A percentile compares a stretch with the other conserved stretches of the same genome.
These are phyloP conservation scores for Verticillium klebahnii DNA, from an alignment of 2,329 filamentous ascomycete genomes.

Conservation along the genomic window DNA sequence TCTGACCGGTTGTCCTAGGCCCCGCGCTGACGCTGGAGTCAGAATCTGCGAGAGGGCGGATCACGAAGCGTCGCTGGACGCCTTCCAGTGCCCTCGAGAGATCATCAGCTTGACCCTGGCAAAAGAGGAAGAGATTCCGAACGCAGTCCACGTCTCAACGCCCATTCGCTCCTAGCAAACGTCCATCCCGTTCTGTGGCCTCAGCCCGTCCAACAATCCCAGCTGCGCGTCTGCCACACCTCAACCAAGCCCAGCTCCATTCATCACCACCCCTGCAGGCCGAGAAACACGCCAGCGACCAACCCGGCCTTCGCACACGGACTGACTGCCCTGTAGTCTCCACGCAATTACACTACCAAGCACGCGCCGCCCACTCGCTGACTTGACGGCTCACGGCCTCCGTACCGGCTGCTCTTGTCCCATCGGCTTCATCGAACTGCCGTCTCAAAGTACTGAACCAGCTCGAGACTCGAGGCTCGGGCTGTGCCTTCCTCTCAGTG, in stretches of 20 bases:
- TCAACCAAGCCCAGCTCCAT: background rate
- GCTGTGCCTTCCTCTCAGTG: no score
- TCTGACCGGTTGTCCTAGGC: background rate
- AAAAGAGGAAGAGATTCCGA: background rate
- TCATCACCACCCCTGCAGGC: slow-evolving; percentile 1
- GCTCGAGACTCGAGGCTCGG: background rate
- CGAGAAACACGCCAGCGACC: background rate
- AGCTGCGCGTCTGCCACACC: background rate
- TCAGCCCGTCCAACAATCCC: background rate
- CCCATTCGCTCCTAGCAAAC: background rate
- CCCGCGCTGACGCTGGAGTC: background rate
- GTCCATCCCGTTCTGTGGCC: background rate
- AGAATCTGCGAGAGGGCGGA: background rate
- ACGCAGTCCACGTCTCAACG: background rate
- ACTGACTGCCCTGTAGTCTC: slow-evolving; percentile 1
- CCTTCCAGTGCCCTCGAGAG: background rate
- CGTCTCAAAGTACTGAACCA: background rate
- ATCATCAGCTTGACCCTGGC: background rate
- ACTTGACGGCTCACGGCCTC: background rate
- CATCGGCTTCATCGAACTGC: background rate
- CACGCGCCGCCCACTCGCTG: slow-evolving; percentile 1
- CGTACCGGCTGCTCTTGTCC: background rate
- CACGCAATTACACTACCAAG: slow-evolving; percentile 3
- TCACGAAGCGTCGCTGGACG: background rate
- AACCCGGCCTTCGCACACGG: background rate